phyloP scores from a whole-genome alignment of 2,329 filamentous ascomycete species.

The Lasiodiplodia gonubiensis region DNA sequence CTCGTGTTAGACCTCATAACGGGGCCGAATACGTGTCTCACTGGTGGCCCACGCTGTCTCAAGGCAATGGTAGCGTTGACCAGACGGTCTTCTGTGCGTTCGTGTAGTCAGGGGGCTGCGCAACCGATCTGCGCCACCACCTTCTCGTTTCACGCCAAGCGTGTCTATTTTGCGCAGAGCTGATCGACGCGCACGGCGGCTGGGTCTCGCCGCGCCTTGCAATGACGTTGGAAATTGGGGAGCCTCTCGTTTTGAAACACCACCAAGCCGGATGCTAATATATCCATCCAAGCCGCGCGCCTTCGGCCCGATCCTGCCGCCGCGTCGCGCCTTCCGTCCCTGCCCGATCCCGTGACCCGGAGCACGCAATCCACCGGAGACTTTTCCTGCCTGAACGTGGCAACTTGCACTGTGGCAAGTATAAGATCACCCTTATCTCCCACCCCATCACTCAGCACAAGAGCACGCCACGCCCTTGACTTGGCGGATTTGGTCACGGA shows the following conservation, averaged over 20 bases:
- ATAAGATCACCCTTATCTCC: too few relatives aligned
- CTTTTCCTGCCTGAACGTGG: too few relatives aligned
- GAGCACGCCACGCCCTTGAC: not conserved
- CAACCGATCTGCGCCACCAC: conserved; percentile 1
- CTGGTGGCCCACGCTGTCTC: conserved; percentile 13
- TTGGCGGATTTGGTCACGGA: not conserved
- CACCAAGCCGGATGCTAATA: too few relatives aligned
- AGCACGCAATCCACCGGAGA: too few relatives aligned
- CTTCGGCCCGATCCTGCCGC: not conserved
- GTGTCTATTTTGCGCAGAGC: conserved; percentile 17
- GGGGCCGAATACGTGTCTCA: conserved; percentile 2
- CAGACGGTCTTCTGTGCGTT: not conserved
- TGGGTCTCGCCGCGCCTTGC: not conserved
- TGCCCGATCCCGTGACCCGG: not conserved
- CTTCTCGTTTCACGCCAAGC: not conserved
- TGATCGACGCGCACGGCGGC: not conserved
- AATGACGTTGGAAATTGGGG: not conserved
- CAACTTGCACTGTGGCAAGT: too few relatives aligned
- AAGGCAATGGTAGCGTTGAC: conserved; percentile 15
- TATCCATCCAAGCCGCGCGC: not conserved
- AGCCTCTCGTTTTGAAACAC: not conserved
- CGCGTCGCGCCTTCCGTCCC: not conserved
- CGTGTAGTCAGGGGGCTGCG: conserved; percentile 17
- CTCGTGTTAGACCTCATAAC: not conserved
- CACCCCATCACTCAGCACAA: too few relatives aligned